phyloP scores from a whole-genome alignment of 139 green algal genomes.

The Pseudopediastrum boryanum region DNA sequence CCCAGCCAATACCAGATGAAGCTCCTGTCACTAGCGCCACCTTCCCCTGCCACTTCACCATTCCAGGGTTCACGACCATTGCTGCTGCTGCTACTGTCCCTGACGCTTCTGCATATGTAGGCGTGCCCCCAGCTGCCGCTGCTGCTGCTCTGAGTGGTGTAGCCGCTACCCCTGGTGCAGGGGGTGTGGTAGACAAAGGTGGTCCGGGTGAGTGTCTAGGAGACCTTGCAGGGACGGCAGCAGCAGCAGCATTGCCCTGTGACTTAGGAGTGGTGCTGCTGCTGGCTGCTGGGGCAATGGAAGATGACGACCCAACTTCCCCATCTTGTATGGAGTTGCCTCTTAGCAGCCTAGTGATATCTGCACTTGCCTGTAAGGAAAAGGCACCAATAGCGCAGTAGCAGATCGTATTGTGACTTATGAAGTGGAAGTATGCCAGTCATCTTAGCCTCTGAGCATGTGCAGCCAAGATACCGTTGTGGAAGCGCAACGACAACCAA shows the following conservation, averaged over 20 bases:
- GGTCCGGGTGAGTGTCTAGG: neutral
- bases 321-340: too few species aligned
- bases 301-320: too few species aligned
- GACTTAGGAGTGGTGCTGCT: neutral
- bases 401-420: too few species aligned
- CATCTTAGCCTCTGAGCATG: too few species aligned
- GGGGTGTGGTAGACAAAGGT: neutral
- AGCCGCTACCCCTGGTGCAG: neutral
- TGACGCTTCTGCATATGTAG: neutral
- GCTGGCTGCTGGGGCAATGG: constrained; percentile 11
- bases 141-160: neutral
- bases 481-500: too few species aligned
- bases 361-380: too few species aligned
- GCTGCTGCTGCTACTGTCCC: constrained; percentile 19
- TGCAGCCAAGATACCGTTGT: too few species aligned
- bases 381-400: too few species aligned
- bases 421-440: too few species aligned
- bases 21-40: constrained; percentile 84
- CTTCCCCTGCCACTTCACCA: constrained; percentile 62
- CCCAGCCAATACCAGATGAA: constrained; percentile 77
- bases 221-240: neutral
- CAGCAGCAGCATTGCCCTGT: neutral
- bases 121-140: neutral
- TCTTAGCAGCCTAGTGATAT: too few species aligned
- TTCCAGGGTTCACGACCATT: constrained; percentile 11